Evolutionary conservation across 345 rosid genomes (phyloP).

Genomic region (Populus nigra): DNA sequence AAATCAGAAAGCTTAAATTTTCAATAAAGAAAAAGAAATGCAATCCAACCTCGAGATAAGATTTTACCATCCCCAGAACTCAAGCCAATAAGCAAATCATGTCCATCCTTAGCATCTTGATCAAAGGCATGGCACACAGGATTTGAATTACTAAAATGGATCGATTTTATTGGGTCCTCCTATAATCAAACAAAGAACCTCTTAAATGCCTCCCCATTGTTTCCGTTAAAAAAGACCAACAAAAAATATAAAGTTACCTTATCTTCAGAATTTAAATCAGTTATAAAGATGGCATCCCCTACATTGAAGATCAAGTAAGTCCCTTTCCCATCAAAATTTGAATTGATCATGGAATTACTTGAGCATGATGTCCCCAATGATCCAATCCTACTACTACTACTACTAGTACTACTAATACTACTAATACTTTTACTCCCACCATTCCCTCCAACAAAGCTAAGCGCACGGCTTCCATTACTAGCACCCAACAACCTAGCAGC

Average conservation of each 20-base stretch:
- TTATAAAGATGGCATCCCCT: constrained; percentile 85
- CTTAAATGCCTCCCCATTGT: constrained; percentile 16
- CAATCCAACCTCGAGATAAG: constrained; percentile 15
- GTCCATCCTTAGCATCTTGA: constrained; percentile 94
- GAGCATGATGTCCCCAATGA: constrained; percentile 74
- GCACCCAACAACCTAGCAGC: constrained; percentile 83
- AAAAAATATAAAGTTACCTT: constrained; percentile 52
- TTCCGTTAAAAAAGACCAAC: background rate
- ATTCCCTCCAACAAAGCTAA: constrained; percentile 89
- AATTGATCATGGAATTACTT: constrained; percentile 50
- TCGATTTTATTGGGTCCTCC: constrained; percentile 99
- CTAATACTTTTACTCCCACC: constrained; percentile 85
- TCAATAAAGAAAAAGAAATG: constrained; percentile 12
- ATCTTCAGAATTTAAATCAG: constrained; percentile 96
- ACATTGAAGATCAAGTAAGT: constrained; percentile 93
- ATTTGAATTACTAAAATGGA: constrained; percentile 87
- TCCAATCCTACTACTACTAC: constrained; percentile 73
- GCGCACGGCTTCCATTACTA: constrained; percentile 86
- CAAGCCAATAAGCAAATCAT: constrained; percentile 90
- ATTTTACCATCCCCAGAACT: constrained; percentile 92
- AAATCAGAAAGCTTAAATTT: constrained; percentile 15
- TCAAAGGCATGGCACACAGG: constrained; percentile 97
- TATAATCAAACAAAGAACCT: constrained; percentile 36
- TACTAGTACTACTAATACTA: constrained; percentile 64
- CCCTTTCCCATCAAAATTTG: constrained; percentile 96